Evolutionary conservation across 2,329 filamentous ascomycete genomes (phyloP).

Genomic region (Cordyceps tenuipes): DNA sequence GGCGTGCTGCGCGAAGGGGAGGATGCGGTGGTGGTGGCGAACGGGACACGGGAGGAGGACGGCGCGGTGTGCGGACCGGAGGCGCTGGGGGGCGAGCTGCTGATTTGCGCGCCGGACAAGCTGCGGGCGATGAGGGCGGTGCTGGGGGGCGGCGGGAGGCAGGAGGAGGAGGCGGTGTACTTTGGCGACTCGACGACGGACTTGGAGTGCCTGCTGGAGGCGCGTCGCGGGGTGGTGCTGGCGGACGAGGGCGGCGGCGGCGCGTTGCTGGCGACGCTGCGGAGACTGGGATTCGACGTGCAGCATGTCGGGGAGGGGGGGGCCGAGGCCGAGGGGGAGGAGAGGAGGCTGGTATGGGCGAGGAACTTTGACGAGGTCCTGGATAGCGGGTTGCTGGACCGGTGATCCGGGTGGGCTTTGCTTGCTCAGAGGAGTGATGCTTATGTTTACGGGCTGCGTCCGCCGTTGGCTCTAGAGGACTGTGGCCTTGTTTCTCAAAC

Average conservation of each 20-base stretch:
- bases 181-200: conserved; percentile 52
- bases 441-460: too few species aligned
- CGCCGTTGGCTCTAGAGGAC: too few species aligned
- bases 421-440: too few species aligned
- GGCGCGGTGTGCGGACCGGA: conserved; percentile 35
- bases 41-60: conserved; percentile 28
- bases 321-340: background rate
- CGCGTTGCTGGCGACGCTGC: conserved; percentile 29
- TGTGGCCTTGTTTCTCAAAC: too few species aligned
- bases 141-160: conserved; percentile 16
- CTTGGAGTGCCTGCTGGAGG: conserved; percentile 41
- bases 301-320: conserved; percentile 24
- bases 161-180: conserved; percentile 32
- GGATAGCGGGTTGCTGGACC: conserved; percentile 20
- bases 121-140: conserved; percentile 28
- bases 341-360: background rate
- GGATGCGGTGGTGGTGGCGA: conserved; percentile 30
- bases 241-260: conserved; percentile 25
- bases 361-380: conserved; percentile 27
- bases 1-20: conserved; percentile 16
- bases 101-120: conserved; percentile 39
- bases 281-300: conserved; percentile 29
- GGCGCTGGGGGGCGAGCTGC: conserved; percentile 16
- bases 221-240: conserved; percentile 37
- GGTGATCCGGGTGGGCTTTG: background rate